A percentile compares a stretch with the other conserved stretches of the same genome.
Conservation (phyloP, 768 basidiomycete species). For the Hortiboletus flavorubellus region DNA sequence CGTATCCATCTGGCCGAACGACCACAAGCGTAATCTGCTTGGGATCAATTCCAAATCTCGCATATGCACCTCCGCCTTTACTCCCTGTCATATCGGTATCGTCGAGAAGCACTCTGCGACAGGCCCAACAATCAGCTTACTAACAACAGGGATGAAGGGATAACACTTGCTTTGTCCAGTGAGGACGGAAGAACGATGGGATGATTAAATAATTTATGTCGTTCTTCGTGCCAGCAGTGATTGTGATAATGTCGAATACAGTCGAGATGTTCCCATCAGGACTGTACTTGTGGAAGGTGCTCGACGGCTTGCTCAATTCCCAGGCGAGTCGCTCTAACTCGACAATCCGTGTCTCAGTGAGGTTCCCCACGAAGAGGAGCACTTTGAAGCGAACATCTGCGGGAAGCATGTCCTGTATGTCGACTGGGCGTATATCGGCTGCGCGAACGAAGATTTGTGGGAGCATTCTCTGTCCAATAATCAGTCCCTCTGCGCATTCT, state of each 20-base stretch:
- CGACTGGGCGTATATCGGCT: constrained; percentile 35
- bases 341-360: constrained; percentile 18
- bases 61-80: constrained; percentile 34
- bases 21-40: constrained; percentile 33
- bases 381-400: constrained; percentile 39
- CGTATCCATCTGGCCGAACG: constrained; percentile 40
- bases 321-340: constrained; percentile 27
- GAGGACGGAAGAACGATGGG: constrained; percentile 35
- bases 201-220: constrained; percentile 33
- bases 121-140: background rate
- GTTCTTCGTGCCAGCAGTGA: constrained; percentile 30
- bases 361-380: constrained; percentile 32
- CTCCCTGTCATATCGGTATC: constrained; percentile 32
- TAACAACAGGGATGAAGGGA: background rate
- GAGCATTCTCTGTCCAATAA: constrained; percentile 38
- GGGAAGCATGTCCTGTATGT: constrained; percentile 41
- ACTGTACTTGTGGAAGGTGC: constrained; percentile 30
- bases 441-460: constrained; percentile 35
- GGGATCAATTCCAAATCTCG: constrained; percentile 32
- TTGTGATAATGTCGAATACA: constrained; percentile 33
- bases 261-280: constrained; percentile 16
- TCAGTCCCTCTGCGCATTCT: constrained; percentile 29
- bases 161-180: constrained; percentile 41
- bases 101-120: constrained; percentile 34
- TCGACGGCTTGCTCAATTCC: constrained; percentile 24